These are phyloP conservation scores for Pythium periplocum DNA, from an alignment of 352 stramenopile genomes.

Conservation along the genomic window DNA sequence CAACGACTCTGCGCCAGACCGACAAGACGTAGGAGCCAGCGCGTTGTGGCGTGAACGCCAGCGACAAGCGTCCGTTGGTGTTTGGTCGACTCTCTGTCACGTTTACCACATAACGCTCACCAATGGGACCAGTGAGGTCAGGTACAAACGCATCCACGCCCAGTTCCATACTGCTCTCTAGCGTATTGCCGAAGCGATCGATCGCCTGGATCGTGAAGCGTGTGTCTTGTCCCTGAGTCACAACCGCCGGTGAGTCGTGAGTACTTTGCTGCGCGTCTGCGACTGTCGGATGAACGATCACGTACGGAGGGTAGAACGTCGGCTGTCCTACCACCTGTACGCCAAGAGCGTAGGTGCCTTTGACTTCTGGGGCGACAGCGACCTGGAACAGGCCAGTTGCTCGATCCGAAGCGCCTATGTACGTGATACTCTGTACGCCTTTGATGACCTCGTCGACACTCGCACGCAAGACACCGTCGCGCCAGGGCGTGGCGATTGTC, in stretches of 20 bases:
- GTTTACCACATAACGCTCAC: slow-evolving; percentile 23
- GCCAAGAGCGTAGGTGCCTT: slow-evolving; percentile 52
- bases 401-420: slow-evolving; percentile 31
- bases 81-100: slow-evolving; percentile 59
- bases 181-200: slow-evolving; percentile 89
- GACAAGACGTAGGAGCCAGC: slow-evolving; percentile 80
- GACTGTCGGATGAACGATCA: slow-evolving; percentile 77
- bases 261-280: slow-evolving; percentile 59
- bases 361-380: slow-evolving; percentile 76
- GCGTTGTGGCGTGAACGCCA: slow-evolving; percentile 73
- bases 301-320: slow-evolving; percentile 63
- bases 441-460: slow-evolving; percentile 51
- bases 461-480: slow-evolving; percentile 49
- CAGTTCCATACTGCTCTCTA: slow-evolving; percentile 78
- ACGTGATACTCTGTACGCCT: slow-evolving; percentile 67
- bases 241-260: slow-evolving; percentile 77
- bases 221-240: slow-evolving; percentile 69
- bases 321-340: slow-evolving; percentile 44
- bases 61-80: slow-evolving; percentile 82
- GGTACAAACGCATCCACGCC: slow-evolving; percentile 47
- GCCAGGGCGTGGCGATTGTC: slow-evolving; percentile 22
- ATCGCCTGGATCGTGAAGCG: slow-evolving; percentile 86
- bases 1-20: slow-evolving; percentile 67
- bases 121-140: slow-evolving; percentile 34
- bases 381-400: slow-evolving; percentile 74